Conservation (phyloP, 345 rosid genomes). For the Citrus sinensis region DNA sequence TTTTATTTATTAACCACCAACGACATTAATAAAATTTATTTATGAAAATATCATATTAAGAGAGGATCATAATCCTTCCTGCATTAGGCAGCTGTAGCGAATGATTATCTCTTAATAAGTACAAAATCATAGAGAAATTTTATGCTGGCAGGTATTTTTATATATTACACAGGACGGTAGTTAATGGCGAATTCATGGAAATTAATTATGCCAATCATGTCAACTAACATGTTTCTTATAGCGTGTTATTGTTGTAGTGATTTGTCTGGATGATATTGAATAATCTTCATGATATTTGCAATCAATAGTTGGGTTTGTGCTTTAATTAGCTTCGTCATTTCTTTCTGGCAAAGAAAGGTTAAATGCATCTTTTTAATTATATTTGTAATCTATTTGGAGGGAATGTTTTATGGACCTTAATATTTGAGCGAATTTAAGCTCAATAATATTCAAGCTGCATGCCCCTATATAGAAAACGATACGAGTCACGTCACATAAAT, state of each 20-base stretch:
- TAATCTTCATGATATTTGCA: neutral
- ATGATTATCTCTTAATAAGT: slow-evolving; percentile 5
- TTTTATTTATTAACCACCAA: too few relatives aligned
- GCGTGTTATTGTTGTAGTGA: neutral
- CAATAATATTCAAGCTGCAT: too few relatives aligned
- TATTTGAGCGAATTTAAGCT: too few relatives aligned
- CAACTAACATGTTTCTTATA: neutral
- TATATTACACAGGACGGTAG: neutral
- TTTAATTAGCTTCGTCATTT: neutral
- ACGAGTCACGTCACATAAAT: too few relatives aligned
- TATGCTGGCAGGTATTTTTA: neutral
- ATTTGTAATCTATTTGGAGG: too few relatives aligned
- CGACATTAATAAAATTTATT: too few relatives aligned
- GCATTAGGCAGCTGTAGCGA: neutral
- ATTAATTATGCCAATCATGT: neutral
- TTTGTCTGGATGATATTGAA: neutral
- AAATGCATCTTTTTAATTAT: neutral
- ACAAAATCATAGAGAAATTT: neutral
- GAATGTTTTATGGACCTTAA: too few relatives aligned
- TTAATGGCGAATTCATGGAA: neutral
- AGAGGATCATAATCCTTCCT: too few relatives aligned
- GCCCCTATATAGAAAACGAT: too few relatives aligned
- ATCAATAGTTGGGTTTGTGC: neutral
- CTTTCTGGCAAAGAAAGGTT: neutral
- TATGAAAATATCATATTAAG: too few relatives aligned